A percentile compares a stretch with the other conserved stretches of the same genome.
Evolutionary conservation across 2,329 filamentous ascomycete species (phyloP).

Genomic region (Penicillium sp.): DNA sequence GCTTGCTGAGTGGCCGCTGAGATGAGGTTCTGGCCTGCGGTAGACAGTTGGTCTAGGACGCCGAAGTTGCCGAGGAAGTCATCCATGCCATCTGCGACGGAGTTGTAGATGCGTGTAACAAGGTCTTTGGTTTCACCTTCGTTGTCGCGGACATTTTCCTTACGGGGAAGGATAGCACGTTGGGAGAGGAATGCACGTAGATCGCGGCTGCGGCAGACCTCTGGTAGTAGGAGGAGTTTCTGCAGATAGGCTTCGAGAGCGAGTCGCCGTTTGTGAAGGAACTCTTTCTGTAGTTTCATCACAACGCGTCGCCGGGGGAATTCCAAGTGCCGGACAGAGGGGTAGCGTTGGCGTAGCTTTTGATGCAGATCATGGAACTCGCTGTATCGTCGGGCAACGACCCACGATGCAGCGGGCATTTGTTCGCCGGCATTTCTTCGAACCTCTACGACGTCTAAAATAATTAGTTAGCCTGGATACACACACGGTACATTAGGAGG

Average conservation of each 20-base stretch:
- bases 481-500: neutral
- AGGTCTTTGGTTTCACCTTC: conserved; percentile 73
- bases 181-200: conserved; percentile 88
- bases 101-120: conserved; percentile 92
- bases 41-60: conserved; percentile 88
- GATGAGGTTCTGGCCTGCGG: conserved; percentile 82
- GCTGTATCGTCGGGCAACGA: conserved; percentile 87
- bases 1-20: conserved; percentile 51
- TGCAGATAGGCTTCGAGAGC: conserved; percentile 83
- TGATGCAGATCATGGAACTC: conserved; percentile 97
- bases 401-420: conserved; percentile 95
- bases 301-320: conserved; percentile 90
- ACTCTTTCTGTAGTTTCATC: conserved; percentile 95
- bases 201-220: conserved; percentile 91
- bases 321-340: conserved; percentile 82
- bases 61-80: conserved; percentile 96
- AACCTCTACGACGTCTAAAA: conserved; percentile 77
- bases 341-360: conserved; percentile 76
- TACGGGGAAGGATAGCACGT: conserved; percentile 70
- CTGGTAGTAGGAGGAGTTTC: conserved; percentile 78
- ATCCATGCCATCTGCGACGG: conserved; percentile 95
- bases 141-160: conserved; percentile 51
- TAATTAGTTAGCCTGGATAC: conserved; percentile 15
- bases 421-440: conserved; percentile 86
- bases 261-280: conserved; percentile 80